A percentile compares a stretch with the other conserved stretches of the same genome.
Evolutionary conservation across 2,329 filamentous ascomycete species (phyloP).

Genomic region (Cucurbitaria berberidis): DNA sequence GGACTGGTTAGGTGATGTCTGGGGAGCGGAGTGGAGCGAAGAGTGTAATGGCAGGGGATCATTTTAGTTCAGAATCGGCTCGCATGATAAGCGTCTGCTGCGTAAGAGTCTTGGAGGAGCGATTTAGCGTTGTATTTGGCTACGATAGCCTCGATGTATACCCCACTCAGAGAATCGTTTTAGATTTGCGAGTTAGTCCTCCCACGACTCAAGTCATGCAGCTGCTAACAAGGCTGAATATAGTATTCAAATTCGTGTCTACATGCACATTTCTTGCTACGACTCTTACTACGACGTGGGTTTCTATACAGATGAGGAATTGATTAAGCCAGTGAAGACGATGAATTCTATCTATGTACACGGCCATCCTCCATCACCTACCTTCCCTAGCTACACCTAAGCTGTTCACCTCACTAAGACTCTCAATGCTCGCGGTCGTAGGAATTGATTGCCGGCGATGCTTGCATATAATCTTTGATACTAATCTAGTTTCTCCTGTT

Average conservation of each 20-base stretch:
- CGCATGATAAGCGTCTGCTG: neutral
- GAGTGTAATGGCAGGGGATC: conserved; percentile 4
- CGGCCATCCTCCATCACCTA: too few species aligned
- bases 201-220: neutral
- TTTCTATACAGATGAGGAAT: too few species aligned
- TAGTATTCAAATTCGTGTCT: neutral
- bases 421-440: neutral
- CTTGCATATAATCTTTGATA: neutral
- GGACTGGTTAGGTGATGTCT: too few species aligned
- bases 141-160: conserved; percentile 22
- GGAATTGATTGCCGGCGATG: too few species aligned
- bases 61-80: neutral
- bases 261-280: neutral
- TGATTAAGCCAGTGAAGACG: too few species aligned
- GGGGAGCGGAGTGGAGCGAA: neutral
- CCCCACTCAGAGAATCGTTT: conserved; percentile 9
- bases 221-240: neutral
- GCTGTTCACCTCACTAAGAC: too few species aligned
- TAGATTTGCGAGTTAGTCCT: neutral
- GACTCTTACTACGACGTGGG: too few species aligned
- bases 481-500: neutral
- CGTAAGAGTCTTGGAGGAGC: neutral
- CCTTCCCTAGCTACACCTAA: neutral
- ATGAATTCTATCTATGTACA: too few species aligned
- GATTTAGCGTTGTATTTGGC: conserved; percentile 2